Conservation (phyloP, 345 rosid species). For the Tarenaya hassleriana region DNA sequence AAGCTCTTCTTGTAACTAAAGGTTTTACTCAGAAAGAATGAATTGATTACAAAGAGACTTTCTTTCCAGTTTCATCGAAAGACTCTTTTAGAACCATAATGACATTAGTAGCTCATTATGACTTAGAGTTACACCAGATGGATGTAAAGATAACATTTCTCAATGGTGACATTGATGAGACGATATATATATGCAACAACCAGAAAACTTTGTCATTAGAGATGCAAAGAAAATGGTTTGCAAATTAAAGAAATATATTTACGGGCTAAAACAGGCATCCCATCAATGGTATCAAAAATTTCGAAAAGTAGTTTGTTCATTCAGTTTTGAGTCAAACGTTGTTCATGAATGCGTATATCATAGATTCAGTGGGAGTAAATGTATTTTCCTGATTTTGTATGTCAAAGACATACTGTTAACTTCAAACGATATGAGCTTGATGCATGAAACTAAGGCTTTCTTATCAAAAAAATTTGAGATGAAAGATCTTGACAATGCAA, state of each 20-base stretch:
- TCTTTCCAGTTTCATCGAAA: slow-evolving; percentile 1
- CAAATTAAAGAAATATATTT: slow-evolving; percentile 14
- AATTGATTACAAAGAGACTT: background rate
- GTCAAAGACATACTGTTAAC: background rate
- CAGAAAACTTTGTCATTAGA: slow-evolving; percentile 12
- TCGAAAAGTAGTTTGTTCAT: background rate
- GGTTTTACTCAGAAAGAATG: background rate
- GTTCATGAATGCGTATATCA: slow-evolving; percentile 4
- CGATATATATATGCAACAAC: background rate
- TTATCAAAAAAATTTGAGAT: background rate
- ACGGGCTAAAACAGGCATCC: slow-evolving; percentile 12
- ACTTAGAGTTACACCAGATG: slow-evolving; percentile 8
- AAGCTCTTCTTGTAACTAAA: slow-evolving; percentile 9
- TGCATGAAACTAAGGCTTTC: background rate
- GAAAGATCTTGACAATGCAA: background rate
- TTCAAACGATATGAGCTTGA: background rate
- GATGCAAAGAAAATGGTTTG: slow-evolving; percentile 2
- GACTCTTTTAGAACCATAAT: slow-evolving; percentile 1
- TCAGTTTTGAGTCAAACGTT: background rate
- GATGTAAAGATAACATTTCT: slow-evolving; percentile 14
- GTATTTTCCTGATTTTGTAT: background rate
- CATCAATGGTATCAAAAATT: slow-evolving; percentile 9
- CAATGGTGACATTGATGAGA: slow-evolving; percentile 1
- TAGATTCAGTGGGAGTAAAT: slow-evolving; percentile 2
- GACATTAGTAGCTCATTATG: slow-evolving; percentile 1